Percentiles rank a stretch among this genome's conserved stretches.
Evolutionary conservation across 2,329 filamentous ascomycete genomes (phyloP).

Genomic region (Paraphoma chrysanthemicola): DNA sequence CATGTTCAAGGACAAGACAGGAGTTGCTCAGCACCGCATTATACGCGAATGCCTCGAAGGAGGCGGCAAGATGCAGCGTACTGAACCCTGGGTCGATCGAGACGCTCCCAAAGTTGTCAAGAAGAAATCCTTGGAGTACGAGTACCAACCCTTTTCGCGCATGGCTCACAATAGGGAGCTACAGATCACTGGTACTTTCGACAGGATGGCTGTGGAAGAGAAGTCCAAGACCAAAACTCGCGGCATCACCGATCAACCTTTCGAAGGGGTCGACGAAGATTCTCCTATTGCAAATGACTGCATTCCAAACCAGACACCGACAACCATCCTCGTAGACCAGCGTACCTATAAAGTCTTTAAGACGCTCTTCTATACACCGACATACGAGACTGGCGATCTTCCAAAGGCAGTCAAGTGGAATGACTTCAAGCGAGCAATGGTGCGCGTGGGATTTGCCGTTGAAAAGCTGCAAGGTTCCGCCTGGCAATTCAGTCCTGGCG

Average conservation of each 20-base stretch:
- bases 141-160: too few species aligned
- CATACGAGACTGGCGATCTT: conserved; percentile 29
- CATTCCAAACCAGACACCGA: too few species aligned
- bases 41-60: too few species aligned
- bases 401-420: conserved; percentile 60
- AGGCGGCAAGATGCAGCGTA: too few species aligned
- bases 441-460: conserved; percentile 56
- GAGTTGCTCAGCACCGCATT: background rate
- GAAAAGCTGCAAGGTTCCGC: conserved; percentile 67
- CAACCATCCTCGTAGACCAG: background rate
- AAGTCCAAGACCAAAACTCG: conserved; percentile 13
- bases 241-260: too few species aligned
- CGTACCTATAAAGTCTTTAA: background rate
- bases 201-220: background rate
- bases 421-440: conserved; percentile 63
- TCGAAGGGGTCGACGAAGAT: too few species aligned
- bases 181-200: conserved; percentile 10
- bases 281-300: too few species aligned
- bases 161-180: background rate
- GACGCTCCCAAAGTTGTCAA: too few species aligned
- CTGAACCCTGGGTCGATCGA: too few species aligned
- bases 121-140: too few species aligned
- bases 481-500: conserved; percentile 60
- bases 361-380: background rate
- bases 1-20: background rate